A percentile compares a stretch with the other conserved stretches of the same genome.
Conservation (phyloP, 208 protist species). For the Trypanosoma conorhini region DNA sequence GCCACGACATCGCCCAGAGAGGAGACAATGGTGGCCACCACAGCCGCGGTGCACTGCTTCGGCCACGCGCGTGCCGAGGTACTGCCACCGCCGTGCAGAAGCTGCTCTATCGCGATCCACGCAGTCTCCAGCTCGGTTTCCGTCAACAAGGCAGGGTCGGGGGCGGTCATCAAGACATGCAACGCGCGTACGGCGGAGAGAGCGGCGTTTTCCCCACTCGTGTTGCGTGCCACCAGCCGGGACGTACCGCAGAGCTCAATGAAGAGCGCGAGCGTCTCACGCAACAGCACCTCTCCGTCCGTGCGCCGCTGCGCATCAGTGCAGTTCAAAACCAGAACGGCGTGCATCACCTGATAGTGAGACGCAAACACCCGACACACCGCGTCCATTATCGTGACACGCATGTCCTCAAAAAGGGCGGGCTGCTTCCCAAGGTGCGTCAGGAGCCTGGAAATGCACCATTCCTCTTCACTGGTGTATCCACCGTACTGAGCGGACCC, state of each 20-base stretch:
- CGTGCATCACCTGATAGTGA: constrained; percentile 50
- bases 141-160: constrained; percentile 31
- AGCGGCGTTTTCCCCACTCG: constrained; percentile 46
- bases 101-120: constrained; percentile 47
- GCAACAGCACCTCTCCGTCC: constrained; percentile 9
- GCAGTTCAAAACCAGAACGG: neutral
- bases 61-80: constrained; percentile 32
- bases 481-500: neutral
- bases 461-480: constrained; percentile 7
- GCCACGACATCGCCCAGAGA: constrained; percentile 53
- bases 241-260: constrained; percentile 49
- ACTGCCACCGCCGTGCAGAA: constrained; percentile 33
- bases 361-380: constrained; percentile 51
- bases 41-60: constrained; percentile 52
- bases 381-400: constrained; percentile 55
- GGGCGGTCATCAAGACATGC: constrained; percentile 30
- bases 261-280: constrained; percentile 17
- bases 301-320: neutral
- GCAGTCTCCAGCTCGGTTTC: constrained; percentile 38
- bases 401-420: constrained; percentile 52
- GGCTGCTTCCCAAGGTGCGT: constrained; percentile 32
- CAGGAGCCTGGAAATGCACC: neutral
- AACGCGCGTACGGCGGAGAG: constrained; percentile 60
- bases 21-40: constrained; percentile 45
- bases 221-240: constrained; percentile 42